Conservation (phyloP, 495 filamentous ascomycete species). For the Talaromyces adpressus region DNA sequence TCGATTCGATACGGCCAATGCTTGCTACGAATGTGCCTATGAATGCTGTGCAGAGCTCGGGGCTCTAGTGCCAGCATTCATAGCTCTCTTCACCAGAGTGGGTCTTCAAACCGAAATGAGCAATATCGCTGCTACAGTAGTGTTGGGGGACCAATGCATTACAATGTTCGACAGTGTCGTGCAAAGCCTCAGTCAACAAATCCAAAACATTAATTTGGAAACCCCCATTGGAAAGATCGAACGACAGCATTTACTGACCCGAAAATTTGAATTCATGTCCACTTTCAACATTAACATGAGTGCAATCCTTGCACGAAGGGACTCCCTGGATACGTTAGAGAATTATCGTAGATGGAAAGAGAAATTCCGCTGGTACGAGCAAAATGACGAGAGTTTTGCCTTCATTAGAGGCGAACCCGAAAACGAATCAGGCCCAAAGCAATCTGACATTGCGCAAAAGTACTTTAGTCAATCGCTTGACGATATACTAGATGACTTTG, state of each 20-base stretch:
- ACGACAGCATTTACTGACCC: background rate
- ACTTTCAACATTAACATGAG: background rate
- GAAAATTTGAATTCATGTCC: conserved; percentile 4
- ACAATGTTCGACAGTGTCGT: conserved; percentile 2
- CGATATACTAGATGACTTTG: background rate
- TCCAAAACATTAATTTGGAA: background rate
- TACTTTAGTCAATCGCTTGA: background rate
- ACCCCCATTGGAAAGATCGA: conserved; percentile 4
- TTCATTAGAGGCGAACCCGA: background rate
- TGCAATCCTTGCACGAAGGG: background rate
- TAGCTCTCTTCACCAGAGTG: conserved; percentile 13
- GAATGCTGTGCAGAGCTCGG: conserved; percentile 3
- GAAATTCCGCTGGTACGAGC: conserved; percentile 1
- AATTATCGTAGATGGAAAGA: conserved; percentile 1
- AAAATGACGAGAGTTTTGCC: background rate
- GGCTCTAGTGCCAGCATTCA: conserved; percentile 15
- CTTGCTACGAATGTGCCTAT: conserved; percentile 6
- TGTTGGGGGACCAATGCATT: conserved; percentile 3
- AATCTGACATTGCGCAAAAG: background rate
- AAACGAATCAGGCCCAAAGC: background rate
- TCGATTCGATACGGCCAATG: background rate
- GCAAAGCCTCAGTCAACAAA: background rate
- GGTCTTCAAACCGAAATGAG: conserved; percentile 14
- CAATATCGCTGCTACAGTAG: conserved; percentile 9
- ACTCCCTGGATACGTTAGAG: background rate